Percentiles rank a stretch among this genome's conserved stretches.
phyloP scores from a whole-genome alignment of 176 grass and related monocot species.

The Oryza punctata region DNA sequence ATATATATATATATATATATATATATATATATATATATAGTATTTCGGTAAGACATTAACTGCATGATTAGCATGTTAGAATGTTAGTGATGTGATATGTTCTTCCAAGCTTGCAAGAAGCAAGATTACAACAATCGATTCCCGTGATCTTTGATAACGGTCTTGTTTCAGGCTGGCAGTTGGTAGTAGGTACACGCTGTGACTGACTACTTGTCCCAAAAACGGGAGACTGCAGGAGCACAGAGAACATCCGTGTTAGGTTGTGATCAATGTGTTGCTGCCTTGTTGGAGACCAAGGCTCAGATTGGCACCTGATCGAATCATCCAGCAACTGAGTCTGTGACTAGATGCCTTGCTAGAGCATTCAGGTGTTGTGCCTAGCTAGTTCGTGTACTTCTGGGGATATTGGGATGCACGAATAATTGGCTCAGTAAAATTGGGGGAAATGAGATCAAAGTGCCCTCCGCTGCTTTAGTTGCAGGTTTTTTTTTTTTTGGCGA shows the following conservation, averaged over 20 bases:
- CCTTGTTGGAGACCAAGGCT: not conserved
- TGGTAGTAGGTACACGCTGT: not conserved
- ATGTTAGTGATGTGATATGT: not conserved
- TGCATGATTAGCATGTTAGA: not conserved
- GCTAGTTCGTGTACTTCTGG: not conserved
- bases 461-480: not conserved
- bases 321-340: not conserved
- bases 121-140: not conserved
- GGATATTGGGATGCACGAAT: not conserved
- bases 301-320: not conserved
- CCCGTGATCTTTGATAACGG: not conserved
- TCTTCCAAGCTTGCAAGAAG: constrained; percentile 6
- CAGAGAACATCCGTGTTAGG: not conserved
- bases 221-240: not conserved
- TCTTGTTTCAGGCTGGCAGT: not conserved
- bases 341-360: not conserved
- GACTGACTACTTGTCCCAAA: no score
- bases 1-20: not conserved
- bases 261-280: not conserved
- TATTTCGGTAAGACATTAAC: not conserved
- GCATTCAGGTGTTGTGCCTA: not conserved
- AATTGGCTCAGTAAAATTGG: no score
- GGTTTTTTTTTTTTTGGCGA: not conserved
- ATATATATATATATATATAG: not conserved
- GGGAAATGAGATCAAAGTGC: not conserved